Conservation (phyloP, 176 grass and related monocot species). For the Poa annua region DNA sequence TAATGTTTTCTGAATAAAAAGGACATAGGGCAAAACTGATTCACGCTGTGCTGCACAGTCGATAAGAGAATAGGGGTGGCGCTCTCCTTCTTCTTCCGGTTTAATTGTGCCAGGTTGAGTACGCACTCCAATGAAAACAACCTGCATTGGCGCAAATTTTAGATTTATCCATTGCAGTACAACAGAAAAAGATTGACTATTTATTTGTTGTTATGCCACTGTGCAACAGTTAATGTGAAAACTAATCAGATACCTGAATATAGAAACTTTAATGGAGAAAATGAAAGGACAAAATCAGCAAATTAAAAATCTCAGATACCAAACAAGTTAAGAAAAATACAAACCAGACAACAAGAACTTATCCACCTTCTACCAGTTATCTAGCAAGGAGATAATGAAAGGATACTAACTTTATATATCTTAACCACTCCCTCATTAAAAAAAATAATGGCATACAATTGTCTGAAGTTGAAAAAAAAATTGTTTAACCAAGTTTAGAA, state of each 20-base stretch:
- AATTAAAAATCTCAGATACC: neutral
- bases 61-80: constrained; percentile 74
- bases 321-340: neutral
- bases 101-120: constrained; percentile 94
- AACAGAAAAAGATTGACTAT: neutral
- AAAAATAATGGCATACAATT: neutral
- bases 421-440: neutral
- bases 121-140: constrained; percentile 87
- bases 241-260: neutral
- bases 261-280: neutral
- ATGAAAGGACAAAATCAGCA: neutral
- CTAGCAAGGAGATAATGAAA: constrained; percentile 7
- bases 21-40: constrained; percentile 82
- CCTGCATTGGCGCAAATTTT: constrained; percentile 45
- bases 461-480: neutral
- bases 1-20: constrained; percentile 93
- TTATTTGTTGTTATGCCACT: neutral
- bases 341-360: neutral
- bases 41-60: constrained; percentile 79
- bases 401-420: neutral
- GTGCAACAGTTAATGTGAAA: constrained; percentile 6
- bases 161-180: neutral
- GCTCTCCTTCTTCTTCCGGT: constrained; percentile 95
- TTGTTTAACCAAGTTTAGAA: neutral
- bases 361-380: neutral